phyloP scores from a whole-genome alignment of 192 early-diverging fungal species.

The Coemansia erecta region DNA sequence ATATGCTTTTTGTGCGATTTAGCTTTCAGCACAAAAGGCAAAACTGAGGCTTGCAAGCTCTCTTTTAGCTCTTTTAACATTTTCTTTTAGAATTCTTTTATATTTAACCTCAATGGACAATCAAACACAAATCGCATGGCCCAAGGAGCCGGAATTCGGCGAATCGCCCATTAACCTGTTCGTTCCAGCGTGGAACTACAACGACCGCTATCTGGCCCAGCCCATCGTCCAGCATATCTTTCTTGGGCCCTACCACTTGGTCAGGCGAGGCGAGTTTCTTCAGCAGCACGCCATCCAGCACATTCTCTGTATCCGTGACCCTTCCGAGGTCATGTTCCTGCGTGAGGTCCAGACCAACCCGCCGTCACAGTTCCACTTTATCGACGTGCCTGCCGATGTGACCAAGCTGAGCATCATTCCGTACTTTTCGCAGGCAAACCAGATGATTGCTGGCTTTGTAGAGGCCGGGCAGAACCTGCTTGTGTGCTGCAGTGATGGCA shows the following conservation, averaged over 20 bases:
- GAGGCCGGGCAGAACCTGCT: constrained; percentile 55
- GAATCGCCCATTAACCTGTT: constrained; percentile 24
- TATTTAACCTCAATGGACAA: background rate
- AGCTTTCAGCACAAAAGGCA: too few relatives aligned
- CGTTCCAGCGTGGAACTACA: constrained; percentile 35
- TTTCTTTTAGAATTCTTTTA: constrained; percentile 1
- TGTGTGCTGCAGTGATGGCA: constrained; percentile 76
- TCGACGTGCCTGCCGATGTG: constrained; percentile 77
- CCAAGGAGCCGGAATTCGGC: constrained; percentile 20
- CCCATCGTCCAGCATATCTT: constrained; percentile 56
- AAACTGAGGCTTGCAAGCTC: too few relatives aligned
- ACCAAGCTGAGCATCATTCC: constrained; percentile 79
- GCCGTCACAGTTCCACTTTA: constrained; percentile 62
- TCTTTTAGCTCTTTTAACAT: too few relatives aligned
- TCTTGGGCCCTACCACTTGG: constrained; percentile 76
- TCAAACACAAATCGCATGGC: constrained; percentile 20
- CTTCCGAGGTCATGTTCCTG: constrained; percentile 64
- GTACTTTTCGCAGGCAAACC: constrained; percentile 62
- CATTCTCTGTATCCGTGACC: constrained; percentile 73
- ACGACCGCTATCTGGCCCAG: constrained; percentile 41
- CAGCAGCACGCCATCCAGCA: constrained; percentile 66
- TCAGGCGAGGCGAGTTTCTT: constrained; percentile 60
- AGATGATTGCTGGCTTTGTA: constrained; percentile 57
- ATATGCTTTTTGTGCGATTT: too few relatives aligned
- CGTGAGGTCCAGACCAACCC: constrained; percentile 44